Conservation (phyloP, 768 basidiomycete species). For the Leccinum subgranulosum region DNA sequence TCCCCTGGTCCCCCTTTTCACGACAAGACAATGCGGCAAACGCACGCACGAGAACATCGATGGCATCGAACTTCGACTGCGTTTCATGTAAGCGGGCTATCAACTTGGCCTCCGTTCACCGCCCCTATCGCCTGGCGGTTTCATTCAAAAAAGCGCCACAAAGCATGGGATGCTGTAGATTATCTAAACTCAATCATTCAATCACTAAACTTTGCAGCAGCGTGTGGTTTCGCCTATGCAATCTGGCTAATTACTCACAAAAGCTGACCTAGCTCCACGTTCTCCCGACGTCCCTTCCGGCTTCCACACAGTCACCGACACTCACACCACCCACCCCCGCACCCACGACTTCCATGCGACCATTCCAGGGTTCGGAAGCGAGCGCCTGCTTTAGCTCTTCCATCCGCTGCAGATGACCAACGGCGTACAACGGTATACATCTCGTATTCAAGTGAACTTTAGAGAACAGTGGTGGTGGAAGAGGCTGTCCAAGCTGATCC, state of each 20-base stretch:
- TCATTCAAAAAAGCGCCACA: constrained; percentile 11
- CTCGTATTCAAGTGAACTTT: constrained; percentile 50
- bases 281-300: constrained; percentile 56
- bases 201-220: constrained; percentile 7
- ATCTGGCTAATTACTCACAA: constrained; percentile 14
- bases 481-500: constrained; percentile 40
- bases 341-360: constrained; percentile 65
- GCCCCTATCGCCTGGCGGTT: constrained; percentile 7
- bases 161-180: not conserved
- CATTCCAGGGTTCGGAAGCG: constrained; percentile 39
- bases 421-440: constrained; percentile 77
- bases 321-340: constrained; percentile 86
- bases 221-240: constrained; percentile 11
- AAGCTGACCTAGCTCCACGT: constrained; percentile 33
- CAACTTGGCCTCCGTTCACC: not conserved
- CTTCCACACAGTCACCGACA: constrained; percentile 79
- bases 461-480: constrained; percentile 57
- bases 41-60: constrained; percentile 12
- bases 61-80: constrained; percentile 17
- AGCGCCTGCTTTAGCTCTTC: constrained; percentile 49
- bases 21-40: constrained; percentile 24
- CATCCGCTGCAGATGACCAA: constrained; percentile 74
- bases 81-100: constrained; percentile 10
- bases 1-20: constrained; percentile 4
- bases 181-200: constrained; percentile 1